These are phyloP conservation scores for Amaranthus palmeri DNA, from an alignment of 148 eudicot species.

Conservation along the genomic window DNA sequence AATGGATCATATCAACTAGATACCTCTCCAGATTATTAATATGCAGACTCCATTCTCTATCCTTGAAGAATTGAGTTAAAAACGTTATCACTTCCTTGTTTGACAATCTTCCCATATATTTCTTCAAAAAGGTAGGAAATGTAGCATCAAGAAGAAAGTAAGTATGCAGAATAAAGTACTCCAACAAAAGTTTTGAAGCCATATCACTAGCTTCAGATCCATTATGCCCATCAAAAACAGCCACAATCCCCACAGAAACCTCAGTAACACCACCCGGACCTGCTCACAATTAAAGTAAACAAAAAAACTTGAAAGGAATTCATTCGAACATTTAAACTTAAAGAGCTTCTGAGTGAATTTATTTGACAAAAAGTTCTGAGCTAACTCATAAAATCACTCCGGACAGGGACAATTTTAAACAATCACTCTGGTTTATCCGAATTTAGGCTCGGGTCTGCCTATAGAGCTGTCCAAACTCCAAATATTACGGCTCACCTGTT, in stretches of 20 bases:
- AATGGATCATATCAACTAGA: not conserved
- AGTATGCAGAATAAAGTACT: constrained; percentile 80
- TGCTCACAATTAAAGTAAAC: constrained; percentile 26
- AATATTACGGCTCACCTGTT: too few relatives aligned
- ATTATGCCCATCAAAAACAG: constrained; percentile 96
- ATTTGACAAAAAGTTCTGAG: not conserved
- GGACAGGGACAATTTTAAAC: not conserved
- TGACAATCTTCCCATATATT: constrained; percentile 39
- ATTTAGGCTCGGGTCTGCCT: too few relatives aligned
- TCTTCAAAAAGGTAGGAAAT: constrained; percentile 52
- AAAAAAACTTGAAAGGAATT: not conserved
- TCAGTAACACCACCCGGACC: constrained; percentile 68
- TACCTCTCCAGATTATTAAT: constrained; percentile 54
- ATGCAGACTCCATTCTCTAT: constrained; percentile 31
- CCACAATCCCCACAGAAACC: constrained; percentile 60
- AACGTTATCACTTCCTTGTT: constrained; percentile 34
- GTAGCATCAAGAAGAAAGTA: constrained; percentile 82
- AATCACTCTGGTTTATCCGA: too few relatives aligned
- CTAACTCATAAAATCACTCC: not conserved
- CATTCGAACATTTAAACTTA: not conserved
- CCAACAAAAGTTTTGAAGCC: constrained; percentile 84
- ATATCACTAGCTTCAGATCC: constrained; percentile 96
- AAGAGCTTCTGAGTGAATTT: not conserved
- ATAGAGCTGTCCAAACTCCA: too few relatives aligned
- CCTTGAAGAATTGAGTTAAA: constrained; percentile 34